A percentile compares a stretch with the other conserved stretches of the same genome.
phyloP scores from a whole-genome alignment of 768 basidiomycete genomes.

The Paxillus ammoniavirescens region DNA sequence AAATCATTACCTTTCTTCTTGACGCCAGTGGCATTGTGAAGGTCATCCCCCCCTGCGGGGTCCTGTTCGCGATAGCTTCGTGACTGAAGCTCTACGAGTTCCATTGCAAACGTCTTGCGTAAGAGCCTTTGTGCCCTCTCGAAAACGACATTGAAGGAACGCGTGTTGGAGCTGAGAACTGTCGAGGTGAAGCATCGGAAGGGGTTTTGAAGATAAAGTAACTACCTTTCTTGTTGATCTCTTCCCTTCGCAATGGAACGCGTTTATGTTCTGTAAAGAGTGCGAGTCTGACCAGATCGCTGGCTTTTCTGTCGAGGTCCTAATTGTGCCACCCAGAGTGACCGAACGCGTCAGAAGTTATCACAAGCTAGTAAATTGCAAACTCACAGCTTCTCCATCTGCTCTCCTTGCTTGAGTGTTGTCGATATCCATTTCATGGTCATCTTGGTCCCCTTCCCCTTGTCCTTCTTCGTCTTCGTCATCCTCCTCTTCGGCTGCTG shows the following conservation, averaged over 20 bases:
- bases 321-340: constrained; percentile 25
- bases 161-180: constrained; percentile 50
- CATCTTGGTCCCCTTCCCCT: constrained; percentile 21
- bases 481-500: constrained; percentile 32
- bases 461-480: constrained; percentile 33
- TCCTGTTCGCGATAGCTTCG: constrained; percentile 45
- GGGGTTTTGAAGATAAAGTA: neutral
- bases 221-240: constrained; percentile 81
- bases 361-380: neutral
- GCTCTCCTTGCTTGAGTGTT: constrained; percentile 27
- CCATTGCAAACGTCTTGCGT: constrained; percentile 72
- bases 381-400: constrained; percentile 20
- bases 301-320: constrained; percentile 65
- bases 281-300: constrained; percentile 75
- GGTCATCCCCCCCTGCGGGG: constrained; percentile 38
- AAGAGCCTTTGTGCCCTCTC: constrained; percentile 62
- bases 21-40: constrained; percentile 50
- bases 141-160: constrained; percentile 67
- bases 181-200: neutral
- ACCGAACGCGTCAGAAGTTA: neutral
- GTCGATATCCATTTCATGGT: constrained; percentile 32
- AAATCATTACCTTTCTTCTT: constrained; percentile 61
- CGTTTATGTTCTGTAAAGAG: constrained; percentile 79
- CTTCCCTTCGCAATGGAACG: constrained; percentile 68
- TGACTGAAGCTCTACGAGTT: constrained; percentile 74